Base-by-base conservation (phyloP, 352 stramenopile species). In the Globisporangium yorkense region DNA sequence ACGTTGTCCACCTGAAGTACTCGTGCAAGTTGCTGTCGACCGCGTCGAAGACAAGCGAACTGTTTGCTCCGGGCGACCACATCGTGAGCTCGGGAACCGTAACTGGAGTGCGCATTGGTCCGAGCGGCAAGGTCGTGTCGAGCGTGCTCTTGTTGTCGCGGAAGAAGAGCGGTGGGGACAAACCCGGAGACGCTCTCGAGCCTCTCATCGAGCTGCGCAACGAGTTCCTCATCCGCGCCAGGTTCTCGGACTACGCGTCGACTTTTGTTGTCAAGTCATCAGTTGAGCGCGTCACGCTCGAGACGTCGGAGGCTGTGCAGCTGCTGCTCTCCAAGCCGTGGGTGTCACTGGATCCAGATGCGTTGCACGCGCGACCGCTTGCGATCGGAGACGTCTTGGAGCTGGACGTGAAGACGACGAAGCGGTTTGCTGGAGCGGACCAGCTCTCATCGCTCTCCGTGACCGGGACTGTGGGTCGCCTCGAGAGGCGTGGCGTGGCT, bases 1-100 rank as follows among this genome's bases (percentile, higher is more conserved):
- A 89, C 49, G 54, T 96, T 5, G 84, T 96, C 44, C 85, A 96
- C 62, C 50, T 94, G 9, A 91, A 84, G 56, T 84, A 94, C 71
- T 90, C 79, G 62, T 89, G 92, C 70, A 89, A 91, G 65, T 51
- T 93, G 21, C 53, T 94, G 51, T 69, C 63, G 2, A 33, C 46
- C 7, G 29, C n/a, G n/a, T 16, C 20, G 7, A 57, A 27, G 27
- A 66, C 59, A 46, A 62, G 45, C 24, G 48, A 63, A 54, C 51
- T 75, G 29, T 93, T 96, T 60, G 52, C 74, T 31, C 64, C 72
- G 27, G 79, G 84, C 27, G 84, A 94, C 46, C 71, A 85, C 40
- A 75, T 95, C 18, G 69, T 87, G 44, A 94, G 83, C 59, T 75
- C 72, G 41, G 76, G 71, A n/a, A 83, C 74, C 20, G 82, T 96